Evolutionary conservation across 805 yeast genomes (phyloP).

Genomic region (Saturnispora zaruensis): DNA sequence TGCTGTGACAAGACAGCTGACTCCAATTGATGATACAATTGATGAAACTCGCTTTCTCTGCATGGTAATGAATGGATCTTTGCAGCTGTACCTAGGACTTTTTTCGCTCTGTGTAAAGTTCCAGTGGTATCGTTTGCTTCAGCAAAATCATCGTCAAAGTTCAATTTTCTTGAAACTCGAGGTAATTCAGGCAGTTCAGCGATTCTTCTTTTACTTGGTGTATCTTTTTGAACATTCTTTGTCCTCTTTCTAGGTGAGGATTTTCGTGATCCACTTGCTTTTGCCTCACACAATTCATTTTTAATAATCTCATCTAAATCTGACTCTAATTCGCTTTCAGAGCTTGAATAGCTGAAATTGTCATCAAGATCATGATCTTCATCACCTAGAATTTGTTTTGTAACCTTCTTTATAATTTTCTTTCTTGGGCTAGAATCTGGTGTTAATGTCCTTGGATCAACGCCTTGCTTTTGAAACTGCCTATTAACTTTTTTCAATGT

Average conservation of each 20-base stretch:
- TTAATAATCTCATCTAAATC: conserved; percentile 8
- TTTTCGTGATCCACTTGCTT: neutral
- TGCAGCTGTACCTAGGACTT: conserved; percentile 31
- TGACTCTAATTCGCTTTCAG: conserved; percentile 9
- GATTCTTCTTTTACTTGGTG: neutral
- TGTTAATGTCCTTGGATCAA: conserved; percentile 12
- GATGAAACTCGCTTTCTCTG: conserved; percentile 73
- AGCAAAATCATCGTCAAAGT: conserved; percentile 4
- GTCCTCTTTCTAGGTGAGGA: neutral
- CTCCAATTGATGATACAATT: conserved; percentile 60
- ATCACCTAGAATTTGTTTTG: conserved; percentile 7
- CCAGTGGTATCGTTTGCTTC: conserved; percentile 16
- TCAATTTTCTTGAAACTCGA: conserved; percentile 5
- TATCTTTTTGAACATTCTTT: neutral
- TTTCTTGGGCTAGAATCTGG: neutral
- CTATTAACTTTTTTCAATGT: conserved; percentile 15
- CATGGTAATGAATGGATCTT: conserved; percentile 61
- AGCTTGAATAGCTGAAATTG: conserved; percentile 7
- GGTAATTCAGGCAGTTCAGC: conserved; percentile 11
- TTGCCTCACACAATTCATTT: neutral
- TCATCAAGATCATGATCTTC: conserved; percentile 14
- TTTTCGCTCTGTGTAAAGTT: conserved; percentile 31
- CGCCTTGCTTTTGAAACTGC: conserved; percentile 9
- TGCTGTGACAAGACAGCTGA: conserved; percentile 58
- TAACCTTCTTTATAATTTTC: neutral